A percentile compares a stretch with the other conserved stretches of the same genome.
phyloP scores from a whole-genome alignment of 2,329 filamentous ascomycete genomes.

The Fusarium graminum region DNA sequence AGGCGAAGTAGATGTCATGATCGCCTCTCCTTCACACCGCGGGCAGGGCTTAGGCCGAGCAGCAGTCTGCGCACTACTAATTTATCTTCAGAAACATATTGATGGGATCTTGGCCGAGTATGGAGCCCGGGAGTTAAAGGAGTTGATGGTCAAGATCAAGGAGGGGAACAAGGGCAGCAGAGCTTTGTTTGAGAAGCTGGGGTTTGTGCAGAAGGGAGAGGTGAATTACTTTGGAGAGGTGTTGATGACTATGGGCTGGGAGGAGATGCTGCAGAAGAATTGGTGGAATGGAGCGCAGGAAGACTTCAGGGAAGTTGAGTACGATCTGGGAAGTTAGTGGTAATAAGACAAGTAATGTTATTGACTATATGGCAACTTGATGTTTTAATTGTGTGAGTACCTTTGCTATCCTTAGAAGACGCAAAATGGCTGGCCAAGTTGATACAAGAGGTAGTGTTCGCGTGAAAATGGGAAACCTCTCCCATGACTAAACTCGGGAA shows the following conservation, averaged over 20 bases:
- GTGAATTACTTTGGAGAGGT: conserved; percentile 73
- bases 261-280: conserved; percentile 37
- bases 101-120: conserved; percentile 66
- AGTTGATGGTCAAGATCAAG: conserved; percentile 70
- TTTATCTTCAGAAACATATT: conserved; percentile 72
- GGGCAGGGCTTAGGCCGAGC: conserved; percentile 74
- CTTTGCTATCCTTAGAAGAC: conserved; percentile 45
- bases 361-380: conserved; percentile 52
- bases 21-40: conserved; percentile 71
- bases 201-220: conserved; percentile 64
- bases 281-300: conserved; percentile 42
- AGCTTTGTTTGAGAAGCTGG: conserved; percentile 64
- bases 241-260: conserved; percentile 60
- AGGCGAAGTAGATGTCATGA: conserved; percentile 90
- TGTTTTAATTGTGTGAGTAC: conserved; percentile 38
- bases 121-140: conserved; percentile 39
- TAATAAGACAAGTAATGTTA: conserved; percentile 29
- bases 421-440: conserved; percentile 25
- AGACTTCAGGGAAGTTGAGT: conserved; percentile 45
- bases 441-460: conserved; percentile 27
- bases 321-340: conserved; percentile 24
- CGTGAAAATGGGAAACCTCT: conserved; percentile 18
- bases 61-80: conserved; percentile 75
- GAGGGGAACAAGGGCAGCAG: conserved; percentile 66
- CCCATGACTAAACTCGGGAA: conserved; percentile 13